Base-by-base conservation (phyloP, 2,329 filamentous ascomycete species). In the Clarireedia paspali region DNA sequence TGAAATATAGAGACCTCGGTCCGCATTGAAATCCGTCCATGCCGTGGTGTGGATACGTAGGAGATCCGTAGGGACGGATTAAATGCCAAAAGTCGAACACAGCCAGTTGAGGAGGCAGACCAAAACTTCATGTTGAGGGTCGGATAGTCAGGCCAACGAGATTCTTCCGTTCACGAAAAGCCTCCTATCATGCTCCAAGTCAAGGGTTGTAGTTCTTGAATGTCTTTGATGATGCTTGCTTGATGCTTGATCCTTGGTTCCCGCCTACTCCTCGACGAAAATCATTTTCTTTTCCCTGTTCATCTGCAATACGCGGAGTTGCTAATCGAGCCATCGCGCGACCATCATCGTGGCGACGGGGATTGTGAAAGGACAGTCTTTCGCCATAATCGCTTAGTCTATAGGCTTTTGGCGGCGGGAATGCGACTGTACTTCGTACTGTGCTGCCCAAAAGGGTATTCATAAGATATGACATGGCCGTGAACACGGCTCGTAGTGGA, bases 241-340 rank as follows among this genome's bases (percentile, higher is more conserved):
- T 42, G 5, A 42, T 14, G 12, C 44, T 39, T 40, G 36, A 50
- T 50, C 52, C 52, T 50, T 44, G 52, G 27, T 34, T 55, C 46
- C 46, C 52, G 52, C 52, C n/a, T 44, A 9, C 39, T 48, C 52
- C 52, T 54, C 52, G 52, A 52, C 40, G 54, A 39, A 40, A 51
- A 47, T 56, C 54, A 39, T 39, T 24, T 24, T 38, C 17, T 30
- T 42, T 49, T n/a, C 48, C 53, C 30, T 17, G 47, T 39, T 45
- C 36, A 36, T 45, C 44, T 48, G 51, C 42, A 47, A 53, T 17
- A 27, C 7, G 20, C 20, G 20, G 26, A 34, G 38, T 27, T 30
- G 51, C 12, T 34, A 23, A 53, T 47, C 14, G 42, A 38, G 30
- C 38, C 49, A 39, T 38, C 17, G 30, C 27, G 10, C 34, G 50